These are phyloP conservation scores for Neurospora sp. DNA, from an alignment of 495 filamentous ascomycete genomes.

Conservation along the genomic window DNA sequence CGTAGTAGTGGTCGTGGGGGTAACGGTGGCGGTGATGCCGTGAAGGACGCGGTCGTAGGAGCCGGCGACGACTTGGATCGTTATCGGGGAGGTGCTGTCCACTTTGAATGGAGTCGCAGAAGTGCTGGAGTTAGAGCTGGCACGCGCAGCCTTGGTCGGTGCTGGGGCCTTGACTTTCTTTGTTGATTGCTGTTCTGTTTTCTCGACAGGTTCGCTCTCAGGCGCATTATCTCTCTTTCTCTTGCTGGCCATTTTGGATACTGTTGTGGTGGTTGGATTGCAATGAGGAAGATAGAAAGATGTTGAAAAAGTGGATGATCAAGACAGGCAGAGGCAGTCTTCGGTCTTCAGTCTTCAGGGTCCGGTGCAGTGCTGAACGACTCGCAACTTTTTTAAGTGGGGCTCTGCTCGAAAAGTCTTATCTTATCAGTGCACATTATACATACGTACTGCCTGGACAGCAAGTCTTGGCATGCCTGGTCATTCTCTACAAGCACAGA, in stretches of 20 bases:
- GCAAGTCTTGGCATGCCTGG: background rate
- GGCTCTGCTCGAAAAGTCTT: background rate
- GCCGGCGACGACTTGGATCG: conserved; percentile 80
- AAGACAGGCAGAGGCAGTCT: background rate
- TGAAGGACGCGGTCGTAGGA: conserved; percentile 94
- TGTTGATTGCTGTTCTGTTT: conserved; percentile 5
- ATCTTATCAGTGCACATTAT: conserved; percentile 12
- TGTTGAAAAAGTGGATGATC: background rate
- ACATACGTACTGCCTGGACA: background rate
- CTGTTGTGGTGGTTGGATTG: conserved; percentile 3
- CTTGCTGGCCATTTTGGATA: conserved; percentile 51
- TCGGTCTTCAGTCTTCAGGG: background rate
- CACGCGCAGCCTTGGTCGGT: background rate
- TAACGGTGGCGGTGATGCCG: conserved; percentile 71
- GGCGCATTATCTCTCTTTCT: conserved; percentile 53
- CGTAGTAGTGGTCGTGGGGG: conserved; percentile 12
- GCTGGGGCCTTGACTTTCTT: conserved; percentile 31
- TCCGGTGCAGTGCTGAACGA: conserved; percentile 7
- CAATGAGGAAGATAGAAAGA: background rate
- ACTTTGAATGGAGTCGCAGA: conserved; percentile 13
- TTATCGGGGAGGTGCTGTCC: conserved; percentile 30
- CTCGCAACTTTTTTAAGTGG: conserved; percentile 14
- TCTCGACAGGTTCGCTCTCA: conserved; percentile 7
- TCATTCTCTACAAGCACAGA: background rate
- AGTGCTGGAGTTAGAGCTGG: conserved; percentile 1